phyloP scores from a whole-genome alignment of 108 stramenopile species.

The Conticribra weissflogii region DNA sequence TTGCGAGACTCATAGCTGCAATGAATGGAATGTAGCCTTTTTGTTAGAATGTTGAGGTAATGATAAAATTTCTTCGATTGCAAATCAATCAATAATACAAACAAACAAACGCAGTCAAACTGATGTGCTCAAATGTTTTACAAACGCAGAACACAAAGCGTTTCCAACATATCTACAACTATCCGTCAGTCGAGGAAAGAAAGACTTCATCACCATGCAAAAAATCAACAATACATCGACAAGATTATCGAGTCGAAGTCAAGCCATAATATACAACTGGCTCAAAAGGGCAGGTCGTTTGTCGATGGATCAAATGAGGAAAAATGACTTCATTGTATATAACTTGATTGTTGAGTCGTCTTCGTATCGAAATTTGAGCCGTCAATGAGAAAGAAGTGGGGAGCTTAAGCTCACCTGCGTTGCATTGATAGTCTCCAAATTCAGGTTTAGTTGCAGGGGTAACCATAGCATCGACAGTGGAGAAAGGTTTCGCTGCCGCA shows the following conservation, averaged over 20 bases:
- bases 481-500: slow-evolving; percentile 64
- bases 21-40: neutral
- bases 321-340: slow-evolving; percentile 88
- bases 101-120: slow-evolving; percentile 86
- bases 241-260: slow-evolving; percentile 78
- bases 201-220: slow-evolving; percentile 81
- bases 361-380: neutral
- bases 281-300: slow-evolving; percentile 80
- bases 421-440: slow-evolving; percentile 97
- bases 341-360: slow-evolving; percentile 10
- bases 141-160: slow-evolving; percentile 85
- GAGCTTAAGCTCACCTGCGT: slow-evolving; percentile 41
- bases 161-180: slow-evolving; percentile 75
- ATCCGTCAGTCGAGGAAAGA: slow-evolving; percentile 94
- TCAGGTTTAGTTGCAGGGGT: slow-evolving; percentile 80
- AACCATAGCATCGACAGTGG: slow-evolving; percentile 71
- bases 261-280: slow-evolving; percentile 88
- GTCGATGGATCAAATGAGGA: slow-evolving; percentile 86
- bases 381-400: neutral
- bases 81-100: neutral
- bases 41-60: neutral
- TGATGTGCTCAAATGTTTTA: slow-evolving; percentile 87
- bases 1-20: slow-evolving; percentile 72
- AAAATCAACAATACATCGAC: neutral
- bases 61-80: neutral